Conservation (phyloP, 179 eudicot species). For the Spergularia azorica region DNA sequence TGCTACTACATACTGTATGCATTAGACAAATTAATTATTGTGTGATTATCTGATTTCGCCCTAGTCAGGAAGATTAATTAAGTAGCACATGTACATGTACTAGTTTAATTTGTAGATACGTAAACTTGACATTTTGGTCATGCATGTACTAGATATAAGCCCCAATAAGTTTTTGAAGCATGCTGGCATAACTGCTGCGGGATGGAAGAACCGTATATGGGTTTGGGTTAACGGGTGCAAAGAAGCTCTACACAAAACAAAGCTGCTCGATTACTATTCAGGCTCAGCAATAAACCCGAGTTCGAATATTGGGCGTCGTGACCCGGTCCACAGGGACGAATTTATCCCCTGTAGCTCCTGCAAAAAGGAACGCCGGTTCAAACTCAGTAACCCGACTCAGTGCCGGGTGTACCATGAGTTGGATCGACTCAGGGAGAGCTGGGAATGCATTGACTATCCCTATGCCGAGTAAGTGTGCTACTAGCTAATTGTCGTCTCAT, state of each 20-base stretch:
- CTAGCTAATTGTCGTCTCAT: too few relatives aligned
- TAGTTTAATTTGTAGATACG: too few relatives aligned
- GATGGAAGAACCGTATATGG: neutral
- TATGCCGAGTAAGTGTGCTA: neutral
- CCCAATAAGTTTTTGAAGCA: neutral
- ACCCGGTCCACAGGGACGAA: neutral
- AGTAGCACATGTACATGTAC: too few relatives aligned
- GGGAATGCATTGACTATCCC: neutral
- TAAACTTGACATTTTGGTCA: too few relatives aligned
- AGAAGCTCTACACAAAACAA: neutral
- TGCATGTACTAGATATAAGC: neutral
- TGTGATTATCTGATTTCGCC: too few relatives aligned
- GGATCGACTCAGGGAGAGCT: too few relatives aligned
- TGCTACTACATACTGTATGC: too few relatives aligned
- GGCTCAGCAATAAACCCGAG: neutral
- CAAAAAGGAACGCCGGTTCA: neutral
- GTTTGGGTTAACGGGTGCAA: neutral
- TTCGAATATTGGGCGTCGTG: neutral
- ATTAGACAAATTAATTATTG: too few relatives aligned
- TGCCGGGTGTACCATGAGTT: neutral
- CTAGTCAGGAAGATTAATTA: too few relatives aligned
- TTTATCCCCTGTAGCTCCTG: neutral
- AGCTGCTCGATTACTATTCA: neutral
- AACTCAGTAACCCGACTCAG: neutral
- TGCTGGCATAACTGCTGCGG: neutral